Base-by-base conservation (phyloP, 2,329 filamentous ascomycete genomes). In the Cercospora canescens region DNA sequence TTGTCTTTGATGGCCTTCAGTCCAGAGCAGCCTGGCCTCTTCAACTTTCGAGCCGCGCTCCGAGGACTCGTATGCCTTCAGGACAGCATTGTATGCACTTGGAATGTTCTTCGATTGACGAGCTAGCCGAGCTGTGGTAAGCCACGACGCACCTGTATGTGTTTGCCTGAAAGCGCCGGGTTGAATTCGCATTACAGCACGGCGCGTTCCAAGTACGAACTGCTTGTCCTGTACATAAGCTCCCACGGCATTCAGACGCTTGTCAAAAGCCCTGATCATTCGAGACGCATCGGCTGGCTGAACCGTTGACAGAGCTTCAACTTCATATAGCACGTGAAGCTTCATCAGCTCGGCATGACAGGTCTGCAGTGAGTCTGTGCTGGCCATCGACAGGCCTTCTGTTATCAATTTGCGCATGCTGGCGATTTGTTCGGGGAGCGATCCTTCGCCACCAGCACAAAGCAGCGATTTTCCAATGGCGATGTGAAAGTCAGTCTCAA, bases 191-290 rank as follows among this genome's bases (percentile, higher is more conserved):
- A 99, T 97, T 1, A 91, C 88, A 26, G 95, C 94, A 71, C 95
- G 87, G 64, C 94, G 88, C 45, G 98, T 85, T 1, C 93, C 91
- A 30, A 99, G 83, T 9, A 99, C 80, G 76, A 96, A 98, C 76
- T 97, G 94, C 77, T 99, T 99, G 76, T 99, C 94, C 60, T 89
- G 88, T 39, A 94, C 89, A 73, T 95, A 97, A 1, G 93, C 92
- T 0, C 96, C 95, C 2, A 99, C 83, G 1, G 96, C 86, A 71
- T 94, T 91, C n/a, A 99, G 81, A n/a, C 95, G 89, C 54, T 90
- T 88, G 39, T 72, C 67, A n/a, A 70, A 63, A 6, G 52, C 56
- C 28, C 64, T 67, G 34, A 67, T 41, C 26, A 74, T 63, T 8
- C 54, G 28, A 16, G 65, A 45, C 11, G 61, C 59, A 11, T 60